These are phyloP conservation scores for Suhomyces faveliae DNA, from an alignment of 805 yeast genomes.

Conservation along the genomic window DNA sequence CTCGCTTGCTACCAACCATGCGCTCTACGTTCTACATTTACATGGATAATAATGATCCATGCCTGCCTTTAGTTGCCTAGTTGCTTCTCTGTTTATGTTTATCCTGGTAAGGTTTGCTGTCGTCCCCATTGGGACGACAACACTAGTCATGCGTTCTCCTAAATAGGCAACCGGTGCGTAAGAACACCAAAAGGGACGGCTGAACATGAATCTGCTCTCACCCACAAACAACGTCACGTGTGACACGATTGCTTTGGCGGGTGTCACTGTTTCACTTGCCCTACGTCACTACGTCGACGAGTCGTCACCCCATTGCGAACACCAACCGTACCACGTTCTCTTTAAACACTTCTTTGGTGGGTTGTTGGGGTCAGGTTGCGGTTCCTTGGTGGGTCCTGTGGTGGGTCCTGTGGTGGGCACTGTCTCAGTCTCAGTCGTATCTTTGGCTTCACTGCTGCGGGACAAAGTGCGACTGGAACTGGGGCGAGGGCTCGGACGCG, in stretches of 20 bases:
- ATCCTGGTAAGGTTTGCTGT: background rate
- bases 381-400: background rate
- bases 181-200: background rate
- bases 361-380: constrained; percentile 12
- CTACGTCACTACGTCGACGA: constrained; percentile 15
- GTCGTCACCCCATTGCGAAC: constrained; percentile 45
- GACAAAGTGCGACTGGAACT: background rate
- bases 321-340: constrained; percentile 70
- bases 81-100: background rate
- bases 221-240: background rate
- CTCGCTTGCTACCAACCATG: background rate
- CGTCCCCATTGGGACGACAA: constrained; percentile 1
- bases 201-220: background rate
- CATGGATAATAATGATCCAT: background rate
- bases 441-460: background rate
- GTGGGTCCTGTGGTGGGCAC: background rate
- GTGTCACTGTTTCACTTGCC: constrained; percentile 3
- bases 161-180: background rate
- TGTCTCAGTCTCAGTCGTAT: background rate
- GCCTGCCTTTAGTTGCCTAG: background rate
- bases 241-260: background rate
- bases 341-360: constrained; percentile 49
- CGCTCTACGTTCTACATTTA: background rate
- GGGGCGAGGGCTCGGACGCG: constrained; percentile 11
- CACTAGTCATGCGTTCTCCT: constrained; percentile 4